Base-by-base conservation (phyloP, 2,329 filamentous ascomycete genomes). In the Colletotrichum neosansevieriae region DNA sequence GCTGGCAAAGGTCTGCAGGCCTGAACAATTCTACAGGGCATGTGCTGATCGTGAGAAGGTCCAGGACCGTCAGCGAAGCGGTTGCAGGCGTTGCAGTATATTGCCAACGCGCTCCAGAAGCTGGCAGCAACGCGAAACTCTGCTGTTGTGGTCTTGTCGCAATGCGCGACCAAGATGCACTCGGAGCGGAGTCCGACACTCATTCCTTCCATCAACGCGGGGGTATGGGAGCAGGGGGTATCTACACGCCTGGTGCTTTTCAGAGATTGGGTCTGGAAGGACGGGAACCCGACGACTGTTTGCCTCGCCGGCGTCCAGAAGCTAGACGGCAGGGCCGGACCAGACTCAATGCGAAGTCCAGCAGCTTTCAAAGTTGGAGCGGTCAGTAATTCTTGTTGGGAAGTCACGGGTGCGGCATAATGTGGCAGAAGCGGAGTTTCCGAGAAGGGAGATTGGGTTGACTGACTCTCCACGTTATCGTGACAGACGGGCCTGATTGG, bases 101-200 rank as follows among this genome's bases (percentile, higher is more conserved):
- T 97, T 32, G 88, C 93, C 68, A 89, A 87, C 65, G 88, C 91
- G 4, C 80, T 98, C 11, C 88, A 91, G 69, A 94, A 91, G 74
- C 85, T 97, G 11, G 93, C 94, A 4, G 89, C 91, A 11, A 87
- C 91, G 34, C 87, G 88, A 71, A 87, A 92, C 73, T 84, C 94
- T 59, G 92, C 93, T 24, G 84, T 97, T 47, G 82, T 97, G 3
- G 77, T 96, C 19, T 85, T 94, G 56, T 94, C 90, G 42, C 94
- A 97, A 76, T 93, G 92, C 67, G 91, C 91, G 47, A 97, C 93
- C n/a, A 92, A 90, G 72, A 91, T 97, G 80, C 89, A 91, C 70
- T 83, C 84, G 4, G 90, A 86, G 71, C 85, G 82, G 71, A 87
- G 84, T 72, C 92, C 94, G 13, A 87, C 91, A 11, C 82, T 98